These are phyloP conservation scores for Gypsophila paniculata DNA, from an alignment of 179 eudicot genomes.

Conservation along the genomic window DNA sequence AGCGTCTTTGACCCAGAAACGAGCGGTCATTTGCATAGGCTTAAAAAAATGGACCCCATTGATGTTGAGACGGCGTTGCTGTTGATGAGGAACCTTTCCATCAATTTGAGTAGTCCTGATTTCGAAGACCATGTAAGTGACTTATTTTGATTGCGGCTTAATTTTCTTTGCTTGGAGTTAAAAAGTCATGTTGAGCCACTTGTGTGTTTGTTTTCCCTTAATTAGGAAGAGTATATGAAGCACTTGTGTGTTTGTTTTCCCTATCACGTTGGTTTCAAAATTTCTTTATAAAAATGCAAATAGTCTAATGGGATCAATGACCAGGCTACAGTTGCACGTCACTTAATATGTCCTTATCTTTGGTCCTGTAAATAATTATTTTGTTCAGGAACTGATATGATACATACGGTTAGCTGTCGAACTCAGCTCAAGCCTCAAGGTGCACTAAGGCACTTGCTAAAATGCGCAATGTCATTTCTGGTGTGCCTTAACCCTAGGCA, in stretches of 20 bases:
- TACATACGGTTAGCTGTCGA: background rate
- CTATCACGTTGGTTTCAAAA: background rate
- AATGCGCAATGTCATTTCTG: background rate
- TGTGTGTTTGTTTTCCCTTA: background rate
- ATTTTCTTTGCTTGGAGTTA: background rate
- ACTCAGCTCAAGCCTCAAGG: background rate
- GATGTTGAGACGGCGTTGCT: conserved; percentile 89
- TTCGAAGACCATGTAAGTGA: conserved; percentile 96
- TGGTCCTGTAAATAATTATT: background rate
- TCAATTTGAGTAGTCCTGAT: conserved; percentile 85
- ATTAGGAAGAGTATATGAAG: background rate
- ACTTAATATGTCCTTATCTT: background rate
- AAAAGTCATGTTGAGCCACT: background rate
- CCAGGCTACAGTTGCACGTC: background rate
- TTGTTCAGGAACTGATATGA: background rate
- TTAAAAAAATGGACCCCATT: conserved; percentile 91
- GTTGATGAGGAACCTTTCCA: conserved; percentile 89
- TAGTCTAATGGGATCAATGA: background rate
- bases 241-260: background rate
- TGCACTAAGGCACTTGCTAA: background rate
- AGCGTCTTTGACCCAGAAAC: conserved; percentile 88
- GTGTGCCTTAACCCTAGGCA: background rate
- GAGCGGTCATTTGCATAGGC: conserved; percentile 60
- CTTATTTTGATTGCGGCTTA: background rate
- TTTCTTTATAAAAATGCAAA: background rate